A percentile compares a stretch with the other conserved stretches of the same genome.
These are phyloP conservation scores for Mycena sp. DNA, from an alignment of 1,284 basidiomycete genomes.

Conservation along the genomic window DNA sequence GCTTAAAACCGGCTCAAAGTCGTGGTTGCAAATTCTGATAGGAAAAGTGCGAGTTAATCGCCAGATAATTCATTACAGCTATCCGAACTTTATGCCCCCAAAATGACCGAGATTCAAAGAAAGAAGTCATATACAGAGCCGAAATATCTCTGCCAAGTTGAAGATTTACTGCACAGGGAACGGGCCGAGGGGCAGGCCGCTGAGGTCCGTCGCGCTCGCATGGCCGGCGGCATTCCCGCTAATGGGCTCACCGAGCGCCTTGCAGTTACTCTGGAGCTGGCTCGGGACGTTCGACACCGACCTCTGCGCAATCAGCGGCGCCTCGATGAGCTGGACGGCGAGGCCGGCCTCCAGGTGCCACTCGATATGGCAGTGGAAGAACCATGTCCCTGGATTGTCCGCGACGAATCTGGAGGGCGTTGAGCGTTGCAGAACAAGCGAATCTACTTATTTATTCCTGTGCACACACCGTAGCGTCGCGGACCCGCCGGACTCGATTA, in stretches of 20 bases:
- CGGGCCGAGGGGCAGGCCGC: constrained; percentile 71
- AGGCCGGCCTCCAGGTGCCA: constrained; percentile 86
- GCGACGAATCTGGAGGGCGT: no score
- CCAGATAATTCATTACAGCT: no score
- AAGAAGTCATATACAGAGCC: neutral
- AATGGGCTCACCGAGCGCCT: constrained; percentile 62
- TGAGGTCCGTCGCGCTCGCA: constrained; percentile 68
- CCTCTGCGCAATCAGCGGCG: constrained; percentile 71
- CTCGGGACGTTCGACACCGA: constrained; percentile 58
- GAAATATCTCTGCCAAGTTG: neutral
- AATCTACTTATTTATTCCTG: no score
- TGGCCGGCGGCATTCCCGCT: constrained; percentile 86
- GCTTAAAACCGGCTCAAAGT: neutral
- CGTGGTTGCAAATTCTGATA: neutral
- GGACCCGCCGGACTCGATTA: constrained; percentile 67
- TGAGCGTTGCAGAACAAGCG: no score
- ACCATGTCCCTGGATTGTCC: constrained; percentile 90
- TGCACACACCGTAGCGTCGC: constrained; percentile 45
- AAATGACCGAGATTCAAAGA: neutral
- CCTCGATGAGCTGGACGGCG: constrained; percentile 81
- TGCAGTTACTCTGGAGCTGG: constrained; percentile 77
- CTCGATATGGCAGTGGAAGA: constrained; percentile 86
- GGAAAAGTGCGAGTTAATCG: neutral
- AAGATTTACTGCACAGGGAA: constrained; percentile 46
- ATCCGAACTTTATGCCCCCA: no score